A percentile compares a stretch with the other conserved stretches of the same genome.
Conservation (phyloP, 495 filamentous ascomycete species). For the Polyplosphaeria fusca region DNA sequence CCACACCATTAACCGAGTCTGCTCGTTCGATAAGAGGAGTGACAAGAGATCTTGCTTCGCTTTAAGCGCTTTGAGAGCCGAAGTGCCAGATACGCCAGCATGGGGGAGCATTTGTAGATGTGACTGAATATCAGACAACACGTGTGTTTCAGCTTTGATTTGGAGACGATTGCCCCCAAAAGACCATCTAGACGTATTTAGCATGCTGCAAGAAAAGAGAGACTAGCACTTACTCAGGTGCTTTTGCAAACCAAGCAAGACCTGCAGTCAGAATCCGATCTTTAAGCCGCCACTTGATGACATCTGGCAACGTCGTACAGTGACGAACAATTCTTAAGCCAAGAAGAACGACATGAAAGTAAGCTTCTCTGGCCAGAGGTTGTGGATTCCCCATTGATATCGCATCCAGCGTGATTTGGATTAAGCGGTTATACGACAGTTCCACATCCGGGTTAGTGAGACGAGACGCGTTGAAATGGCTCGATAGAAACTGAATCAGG, state of each 20-base stretch:
- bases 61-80: conserved; percentile 62
- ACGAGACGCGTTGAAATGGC: conserved; percentile 88
- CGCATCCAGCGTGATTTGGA: conserved; percentile 69
- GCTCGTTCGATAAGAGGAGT: conserved; percentile 79
- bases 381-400: conserved; percentile 69
- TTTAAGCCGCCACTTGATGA: conserved; percentile 72
- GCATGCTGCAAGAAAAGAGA: background rate
- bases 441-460: conserved; percentile 76
- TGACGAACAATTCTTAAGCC: conserved; percentile 70
- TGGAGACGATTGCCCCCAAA: conserved; percentile 93
- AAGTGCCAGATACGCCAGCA: conserved; percentile 54
- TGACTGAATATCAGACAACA: conserved; percentile 71
- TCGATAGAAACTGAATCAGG: conserved; percentile 82
- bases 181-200: conserved; percentile 62
- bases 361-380: conserved; percentile 83
- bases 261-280: conserved; percentile 81
- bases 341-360: conserved; percentile 83
- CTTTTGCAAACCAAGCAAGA: conserved; percentile 79
- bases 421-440: conserved; percentile 72
- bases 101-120: conserved; percentile 56
- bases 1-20: conserved; percentile 82
- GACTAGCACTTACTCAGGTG: conserved; percentile 55
- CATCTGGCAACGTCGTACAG: conserved; percentile 58
- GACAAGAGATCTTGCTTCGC: conserved; percentile 76
- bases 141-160: conserved; percentile 82